Conservation (phyloP, 2,329 filamentous ascomycete species). For the Keithomyces neogunnii region DNA sequence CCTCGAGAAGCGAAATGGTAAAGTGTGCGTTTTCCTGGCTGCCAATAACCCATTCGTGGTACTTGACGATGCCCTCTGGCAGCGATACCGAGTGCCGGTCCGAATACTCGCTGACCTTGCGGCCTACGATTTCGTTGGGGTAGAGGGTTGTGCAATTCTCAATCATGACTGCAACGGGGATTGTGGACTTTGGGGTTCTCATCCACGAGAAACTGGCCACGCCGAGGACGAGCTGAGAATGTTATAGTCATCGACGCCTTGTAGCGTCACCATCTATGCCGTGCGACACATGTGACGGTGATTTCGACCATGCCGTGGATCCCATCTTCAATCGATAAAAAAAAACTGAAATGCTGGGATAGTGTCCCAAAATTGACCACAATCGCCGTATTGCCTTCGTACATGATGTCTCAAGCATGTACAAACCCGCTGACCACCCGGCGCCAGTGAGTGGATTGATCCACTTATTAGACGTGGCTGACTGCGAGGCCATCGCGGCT, state of each 20-base stretch:
- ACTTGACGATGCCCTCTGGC: neutral
- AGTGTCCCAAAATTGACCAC: too few species aligned
- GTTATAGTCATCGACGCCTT: neutral
- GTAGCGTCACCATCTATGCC: neutral
- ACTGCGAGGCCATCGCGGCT: too few species aligned
- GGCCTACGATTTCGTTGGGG: slow-evolving; percentile 7
- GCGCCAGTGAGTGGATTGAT: too few species aligned
- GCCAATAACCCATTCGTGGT: slow-evolving; percentile 5
- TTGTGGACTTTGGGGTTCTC: neutral
- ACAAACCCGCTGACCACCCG: too few species aligned
- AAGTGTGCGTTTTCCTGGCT: slow-evolving; percentile 5
- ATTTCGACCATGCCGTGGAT: too few species aligned
- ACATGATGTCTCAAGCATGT: too few species aligned
- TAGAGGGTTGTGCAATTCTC: slow-evolving; percentile 6
- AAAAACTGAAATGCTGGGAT: too few species aligned
- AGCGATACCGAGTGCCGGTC: slow-evolving; percentile 5
- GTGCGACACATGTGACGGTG: neutral
- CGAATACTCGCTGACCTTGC: slow-evolving; percentile 8
- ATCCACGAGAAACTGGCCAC: neutral
- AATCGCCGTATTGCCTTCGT: too few species aligned
- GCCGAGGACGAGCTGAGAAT: neutral
- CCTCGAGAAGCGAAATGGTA: slow-evolving; percentile 8
- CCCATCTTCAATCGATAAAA: too few species aligned
- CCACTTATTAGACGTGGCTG: too few species aligned
- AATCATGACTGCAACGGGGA: slow-evolving; percentile 4